These are phyloP conservation scores for Botrytis pseudocinerea DNA, from an alignment of 2,329 filamentous ascomycete genomes.

Conservation along the genomic window DNA sequence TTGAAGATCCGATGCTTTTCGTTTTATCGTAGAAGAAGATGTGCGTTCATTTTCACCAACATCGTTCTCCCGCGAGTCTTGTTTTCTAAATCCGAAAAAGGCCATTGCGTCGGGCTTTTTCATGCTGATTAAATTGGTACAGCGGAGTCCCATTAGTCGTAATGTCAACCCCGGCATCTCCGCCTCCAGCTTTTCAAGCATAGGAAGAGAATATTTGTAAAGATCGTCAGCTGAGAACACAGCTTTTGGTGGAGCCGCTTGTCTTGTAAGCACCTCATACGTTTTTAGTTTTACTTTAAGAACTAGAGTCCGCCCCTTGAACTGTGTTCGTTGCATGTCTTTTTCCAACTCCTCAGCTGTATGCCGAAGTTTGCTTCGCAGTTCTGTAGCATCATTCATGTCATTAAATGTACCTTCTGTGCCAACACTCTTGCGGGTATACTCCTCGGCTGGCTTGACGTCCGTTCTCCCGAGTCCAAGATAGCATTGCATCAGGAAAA, in stretches of 20 bases:
- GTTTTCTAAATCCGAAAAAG: constrained; percentile 70
- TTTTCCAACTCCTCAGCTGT: constrained; percentile 85
- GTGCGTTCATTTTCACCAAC: constrained; percentile 27
- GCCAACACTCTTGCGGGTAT: constrained; percentile 89
- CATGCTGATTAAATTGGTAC: constrained; percentile 82
- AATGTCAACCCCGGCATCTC: constrained; percentile 79
- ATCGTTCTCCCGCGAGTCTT: constrained; percentile 31
- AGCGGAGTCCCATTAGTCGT: constrained; percentile 83
- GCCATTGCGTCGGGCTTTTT: constrained; percentile 75
- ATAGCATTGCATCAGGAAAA: constrained; percentile 81
- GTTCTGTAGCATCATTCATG: constrained; percentile 64
- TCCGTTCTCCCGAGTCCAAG: constrained; percentile 83
- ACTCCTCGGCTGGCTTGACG: constrained; percentile 83
- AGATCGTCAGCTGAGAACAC: constrained; percentile 76
- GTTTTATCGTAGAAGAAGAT: constrained; percentile 38
- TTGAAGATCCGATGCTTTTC: constrained; percentile 42
- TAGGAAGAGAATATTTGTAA: constrained; percentile 77
- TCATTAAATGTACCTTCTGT: constrained; percentile 92
- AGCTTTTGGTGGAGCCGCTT: constrained; percentile 72
- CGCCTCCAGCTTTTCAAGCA: constrained; percentile 79
- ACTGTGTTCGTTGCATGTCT: constrained; percentile 75
- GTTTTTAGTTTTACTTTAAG: constrained; percentile 94
- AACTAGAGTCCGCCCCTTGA: constrained; percentile 87
- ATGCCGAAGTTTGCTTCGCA: constrained; percentile 75
- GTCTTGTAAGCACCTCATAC: constrained; percentile 86